Base-by-base conservation (phyloP, 23 red algal genomes). In the Agarophyton chilense region DNA sequence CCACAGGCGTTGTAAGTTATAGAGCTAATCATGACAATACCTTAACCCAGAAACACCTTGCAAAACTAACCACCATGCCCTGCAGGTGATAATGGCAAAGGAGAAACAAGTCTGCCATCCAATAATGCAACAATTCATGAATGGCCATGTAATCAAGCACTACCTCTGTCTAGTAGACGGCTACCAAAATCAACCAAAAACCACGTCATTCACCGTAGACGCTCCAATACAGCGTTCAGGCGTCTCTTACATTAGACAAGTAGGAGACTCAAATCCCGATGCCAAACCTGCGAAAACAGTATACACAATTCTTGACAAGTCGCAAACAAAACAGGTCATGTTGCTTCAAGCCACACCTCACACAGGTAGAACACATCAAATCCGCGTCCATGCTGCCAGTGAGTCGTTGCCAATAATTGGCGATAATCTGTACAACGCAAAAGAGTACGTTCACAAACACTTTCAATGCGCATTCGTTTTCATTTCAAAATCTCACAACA, bases 351-450 rank as follows among this genome's bases (percentile, higher is more conserved):
- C 72, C 44, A 63, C 86, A 21, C 92, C 92, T 8, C 67, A 72
- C 10, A 95, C 81, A 7, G 92, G 92, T 25, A 56, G 92, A 62
- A 95, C 92, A 18, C 92, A 95, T 72, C 92, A 95, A 50, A 86
- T 95, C 26, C 83, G 92, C 38, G 47, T 95, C n/a, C 92, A 95
- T 51, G 82, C 84, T 5, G 56, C 46, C 18, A 52, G 72, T 38
- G 24, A 50, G 21, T 78, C 73, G 2, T 44, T 94, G 28, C 91
- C 91, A 4, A 94, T 94, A 55, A 81, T 94, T 18, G 91, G 91
- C 21, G 91, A 94, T 51, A 81, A 85, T 64, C 39, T 94, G 4
- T 94, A 94, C 55, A 85, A 85, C 52, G 53, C 47, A 13, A 85
- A 65, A 72, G 79, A 85, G 91, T 86, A 70, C 35, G 78, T 76